Percentiles rank a stretch among this genome's conserved stretches.
Conservation (phyloP, 192 early-diverging fungal genomes). For the Coemansia sp. region DNA sequence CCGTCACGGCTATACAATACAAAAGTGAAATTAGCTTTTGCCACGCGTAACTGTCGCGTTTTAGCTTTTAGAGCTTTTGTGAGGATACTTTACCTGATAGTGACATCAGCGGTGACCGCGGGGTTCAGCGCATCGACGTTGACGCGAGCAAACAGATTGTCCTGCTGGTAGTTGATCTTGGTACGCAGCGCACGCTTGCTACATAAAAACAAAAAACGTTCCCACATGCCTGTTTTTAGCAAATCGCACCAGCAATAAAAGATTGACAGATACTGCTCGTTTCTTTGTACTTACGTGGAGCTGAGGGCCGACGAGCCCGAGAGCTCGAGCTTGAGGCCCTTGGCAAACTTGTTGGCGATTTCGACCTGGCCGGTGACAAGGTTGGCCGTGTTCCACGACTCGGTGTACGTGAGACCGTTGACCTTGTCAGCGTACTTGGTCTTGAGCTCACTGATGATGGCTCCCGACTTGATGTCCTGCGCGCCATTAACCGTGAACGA, state of each 20-base stretch:
- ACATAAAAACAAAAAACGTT: constrained; percentile 8
- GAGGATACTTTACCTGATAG: constrained; percentile 55
- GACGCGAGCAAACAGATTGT: constrained; percentile 84
- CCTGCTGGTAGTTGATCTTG: constrained; percentile 95
- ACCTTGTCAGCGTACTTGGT: constrained; percentile 95
- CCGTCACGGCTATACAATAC: constrained; percentile 75
- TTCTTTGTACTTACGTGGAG: constrained; percentile 71
- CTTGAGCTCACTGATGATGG: constrained; percentile 95
- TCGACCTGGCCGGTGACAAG: constrained; percentile 90
- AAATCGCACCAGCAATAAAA: background rate
- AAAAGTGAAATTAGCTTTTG: background rate
- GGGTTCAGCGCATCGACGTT: constrained; percentile 94
- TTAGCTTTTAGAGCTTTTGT: background rate
- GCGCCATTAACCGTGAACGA: constrained; percentile 93
- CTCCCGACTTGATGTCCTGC: constrained; percentile 94
- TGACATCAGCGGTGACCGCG: constrained; percentile 82
- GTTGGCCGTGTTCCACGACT: constrained; percentile 96
- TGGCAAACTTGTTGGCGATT: constrained; percentile 89
- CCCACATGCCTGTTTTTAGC: background rate
- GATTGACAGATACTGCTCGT: constrained; percentile 57
- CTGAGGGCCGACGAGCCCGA: constrained; percentile 80
- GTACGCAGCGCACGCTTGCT: constrained; percentile 51
- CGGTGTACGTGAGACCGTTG: constrained; percentile 92
- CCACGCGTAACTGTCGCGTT: background rate
- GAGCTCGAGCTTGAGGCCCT: constrained; percentile 95